These are phyloP conservation scores for Suillus americanus DNA, from an alignment of 768 basidiomycete species.

Conservation along the genomic window DNA sequence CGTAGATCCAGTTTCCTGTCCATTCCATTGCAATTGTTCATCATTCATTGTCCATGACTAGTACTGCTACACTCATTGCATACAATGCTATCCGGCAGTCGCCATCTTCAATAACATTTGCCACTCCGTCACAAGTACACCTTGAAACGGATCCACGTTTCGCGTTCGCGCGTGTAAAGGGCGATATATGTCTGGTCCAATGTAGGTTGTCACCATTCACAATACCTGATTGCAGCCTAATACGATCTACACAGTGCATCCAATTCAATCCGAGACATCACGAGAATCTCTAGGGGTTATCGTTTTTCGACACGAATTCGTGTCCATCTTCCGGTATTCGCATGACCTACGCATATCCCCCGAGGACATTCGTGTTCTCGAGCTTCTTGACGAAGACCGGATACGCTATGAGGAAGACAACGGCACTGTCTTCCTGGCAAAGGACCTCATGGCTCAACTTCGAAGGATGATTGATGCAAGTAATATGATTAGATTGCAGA, in stretches of 20 bases:
- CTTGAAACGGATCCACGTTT: slow-evolving; percentile 29
- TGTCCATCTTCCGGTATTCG: slow-evolving; percentile 59
- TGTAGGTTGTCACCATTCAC: slow-evolving; percentile 14
- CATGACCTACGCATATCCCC: slow-evolving; percentile 43
- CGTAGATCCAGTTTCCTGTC: not conserved
- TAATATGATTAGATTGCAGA: slow-evolving; percentile 14
- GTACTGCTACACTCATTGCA: not conserved
- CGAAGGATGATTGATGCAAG: slow-evolving; percentile 29
- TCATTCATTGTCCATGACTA: not conserved
- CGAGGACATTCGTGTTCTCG: slow-evolving; percentile 45
- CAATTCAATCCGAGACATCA: slow-evolving; percentile 11
- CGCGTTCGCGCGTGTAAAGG: slow-evolving; percentile 32
- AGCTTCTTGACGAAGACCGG: slow-evolving; percentile 46
- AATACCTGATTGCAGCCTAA: not conserved
- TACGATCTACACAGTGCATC: not conserved
- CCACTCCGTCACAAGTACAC: slow-evolving; percentile 16
- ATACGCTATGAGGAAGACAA: slow-evolving; percentile 58
- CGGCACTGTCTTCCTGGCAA: slow-evolving; percentile 59
- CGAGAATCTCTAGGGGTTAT: slow-evolving; percentile 21
- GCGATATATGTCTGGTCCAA: slow-evolving; percentile 30
- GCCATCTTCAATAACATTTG: slow-evolving; percentile 17
- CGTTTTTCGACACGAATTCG: slow-evolving; percentile 52
- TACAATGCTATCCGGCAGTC: not conserved
- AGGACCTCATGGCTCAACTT: slow-evolving; percentile 34
- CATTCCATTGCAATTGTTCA: not conserved